Evolutionary conservation across 192 early-diverging fungal species (phyloP).

Genomic region (Rhizophagus clarus): DNA sequence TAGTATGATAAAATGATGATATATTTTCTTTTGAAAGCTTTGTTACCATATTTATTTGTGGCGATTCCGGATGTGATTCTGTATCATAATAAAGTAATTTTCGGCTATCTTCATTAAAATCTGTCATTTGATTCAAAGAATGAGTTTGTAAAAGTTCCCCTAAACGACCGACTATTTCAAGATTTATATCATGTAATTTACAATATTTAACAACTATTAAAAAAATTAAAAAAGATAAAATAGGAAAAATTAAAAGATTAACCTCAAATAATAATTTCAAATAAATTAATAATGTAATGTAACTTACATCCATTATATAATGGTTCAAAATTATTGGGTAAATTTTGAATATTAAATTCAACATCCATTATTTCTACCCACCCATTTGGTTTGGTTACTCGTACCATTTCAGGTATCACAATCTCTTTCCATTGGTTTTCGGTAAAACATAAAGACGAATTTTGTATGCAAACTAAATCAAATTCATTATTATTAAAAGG

Average conservation of each 20-base stretch:
- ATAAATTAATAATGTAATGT: too few species aligned
- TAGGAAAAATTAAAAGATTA: too few species aligned
- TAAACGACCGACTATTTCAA: background rate
- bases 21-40: background rate
- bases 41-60: background rate
- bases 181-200: background rate
- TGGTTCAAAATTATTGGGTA: background rate
- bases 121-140: background rate
- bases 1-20: background rate
- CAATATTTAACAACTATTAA: background rate
- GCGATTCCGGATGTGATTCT: background rate
- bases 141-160: background rate
- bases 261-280: background rate
- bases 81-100: background rate
- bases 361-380: conserved; percentile 17
- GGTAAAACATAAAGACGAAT: background rate
- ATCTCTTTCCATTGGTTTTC: background rate
- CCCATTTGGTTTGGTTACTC: background rate
- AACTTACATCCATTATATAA: background rate
- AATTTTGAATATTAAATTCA: background rate
- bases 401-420: conserved; percentile 14
- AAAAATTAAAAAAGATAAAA: too few species aligned
- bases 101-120: background rate
- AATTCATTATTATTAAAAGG: background rate
- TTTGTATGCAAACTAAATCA: background rate